Evolutionary conservation across 2,329 filamentous ascomycete genomes (phyloP), one percentile per base, ranked within the genome.

Genomic region (Teratosphaeria zuluensis): DNA sequence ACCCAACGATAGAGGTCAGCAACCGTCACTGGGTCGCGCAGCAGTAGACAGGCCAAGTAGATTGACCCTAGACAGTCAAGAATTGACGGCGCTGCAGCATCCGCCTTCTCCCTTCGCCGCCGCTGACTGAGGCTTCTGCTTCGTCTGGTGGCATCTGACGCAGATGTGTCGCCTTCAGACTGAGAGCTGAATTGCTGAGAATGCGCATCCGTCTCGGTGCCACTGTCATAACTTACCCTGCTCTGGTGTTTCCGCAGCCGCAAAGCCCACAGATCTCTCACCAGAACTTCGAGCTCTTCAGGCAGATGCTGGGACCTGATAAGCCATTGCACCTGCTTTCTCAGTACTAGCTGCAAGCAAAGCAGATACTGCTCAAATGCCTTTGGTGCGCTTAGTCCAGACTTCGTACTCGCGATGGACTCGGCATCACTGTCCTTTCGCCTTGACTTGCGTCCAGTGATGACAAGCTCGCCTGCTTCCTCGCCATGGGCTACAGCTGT

Each of bases 191-290:
- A 86, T 32, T 81, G 65, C 61, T 80, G 78, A 24, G 78, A 76
- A 32, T 73, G 70, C 51, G 70, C 66, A 54, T 72, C 70, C 54
- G 68, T 63, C 53, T 66, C 67, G 54, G 68, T 64, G 51, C 66
- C 69, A 21, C 69, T 68, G 30, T 72, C 72, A 12, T 77, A 65
- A 4, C 61, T 60, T 30, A 67, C 66, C 69, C 74, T 56, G 76
- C 74, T 59, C 70, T 78, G 61, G 35, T 89, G 75, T 53, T 78
- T 80, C 54, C 82, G 79, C 42, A 91, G 77, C 56, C 90, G 83
- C 55, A 96, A 75, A 56, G 86, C 80, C 92, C 94, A 99, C 14
- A 99, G 80, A 70, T 96, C 91, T 59, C 85, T 84, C 4, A 95
- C 84, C 9, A 95, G 11, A 11, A 83, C 85, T 77, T 95, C 90